phyloP scores from a whole-genome alignment of 164 flowering plant species.

The Liriodendron chinense region DNA sequence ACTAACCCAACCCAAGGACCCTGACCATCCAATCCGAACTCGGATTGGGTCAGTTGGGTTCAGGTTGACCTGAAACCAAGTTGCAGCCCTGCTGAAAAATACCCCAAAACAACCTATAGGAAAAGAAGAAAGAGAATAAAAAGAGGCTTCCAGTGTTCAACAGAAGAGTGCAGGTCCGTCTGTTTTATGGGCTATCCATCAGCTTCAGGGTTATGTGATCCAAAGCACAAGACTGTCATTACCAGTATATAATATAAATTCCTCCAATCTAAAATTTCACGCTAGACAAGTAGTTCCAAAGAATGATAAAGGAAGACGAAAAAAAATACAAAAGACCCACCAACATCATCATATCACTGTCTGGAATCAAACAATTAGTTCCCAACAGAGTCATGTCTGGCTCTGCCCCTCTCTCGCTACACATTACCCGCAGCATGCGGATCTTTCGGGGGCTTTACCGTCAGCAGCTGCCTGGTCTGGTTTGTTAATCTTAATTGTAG shows the following conservation, averaged over 20 bases:
- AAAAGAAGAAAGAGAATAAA: no score
- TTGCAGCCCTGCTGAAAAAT: no score
- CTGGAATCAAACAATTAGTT: slow-evolving; percentile 5
- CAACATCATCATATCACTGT: slow-evolving; percentile 7
- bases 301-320: slow-evolving; percentile 5
- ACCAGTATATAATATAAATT: slow-evolving; percentile 5
- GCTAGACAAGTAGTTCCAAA: slow-evolving; percentile 12
- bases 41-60: no score
- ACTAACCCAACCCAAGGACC: no score
- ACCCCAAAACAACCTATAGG: not conserved
- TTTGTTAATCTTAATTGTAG: slow-evolving; percentile 63
- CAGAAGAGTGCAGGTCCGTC: not conserved
- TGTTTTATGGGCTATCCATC: not conserved
- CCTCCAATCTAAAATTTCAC: slow-evolving; percentile 9
- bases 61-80: no score
- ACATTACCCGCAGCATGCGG: slow-evolving; percentile 72
- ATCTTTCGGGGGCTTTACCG: slow-evolving; percentile 51
- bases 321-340: slow-evolving; percentile 12
- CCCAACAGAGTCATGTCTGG: not conserved
- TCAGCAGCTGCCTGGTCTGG: slow-evolving; percentile 56
- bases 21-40: no score
- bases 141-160: not conserved
- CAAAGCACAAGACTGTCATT: not conserved
- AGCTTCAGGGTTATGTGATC: not conserved
- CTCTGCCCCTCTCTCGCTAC: not conserved